Percentiles rank a stretch among this genome's conserved stretches.
phyloP scores from a whole-genome alignment of 176 grass and related monocot genomes.

The Tuctoria greenei region DNA sequence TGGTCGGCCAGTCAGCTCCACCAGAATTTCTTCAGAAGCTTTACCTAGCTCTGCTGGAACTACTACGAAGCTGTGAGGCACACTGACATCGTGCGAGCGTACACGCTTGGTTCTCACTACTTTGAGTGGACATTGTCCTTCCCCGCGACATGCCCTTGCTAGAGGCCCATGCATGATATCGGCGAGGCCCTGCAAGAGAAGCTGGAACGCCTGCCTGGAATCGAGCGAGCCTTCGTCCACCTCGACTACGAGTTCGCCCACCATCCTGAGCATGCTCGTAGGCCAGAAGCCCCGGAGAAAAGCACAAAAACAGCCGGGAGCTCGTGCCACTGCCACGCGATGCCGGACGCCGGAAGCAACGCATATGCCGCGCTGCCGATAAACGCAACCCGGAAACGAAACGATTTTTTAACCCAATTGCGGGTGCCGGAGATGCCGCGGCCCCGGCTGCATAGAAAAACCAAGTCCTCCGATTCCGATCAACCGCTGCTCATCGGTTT shows the following conservation, averaged over 20 bases:
- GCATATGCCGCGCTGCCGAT: neutral
- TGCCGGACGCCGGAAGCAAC: neutral
- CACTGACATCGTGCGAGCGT: slow-evolving; percentile 73
- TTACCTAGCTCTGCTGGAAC: slow-evolving; percentile 93
- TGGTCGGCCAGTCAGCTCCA: slow-evolving; percentile 65
- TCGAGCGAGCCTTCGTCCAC: too few relatives aligned
- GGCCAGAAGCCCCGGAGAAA: neutral
- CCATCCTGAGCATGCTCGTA: too few relatives aligned
- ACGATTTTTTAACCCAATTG: neutral
- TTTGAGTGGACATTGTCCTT: too few relatives aligned
- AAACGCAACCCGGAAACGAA: neutral
- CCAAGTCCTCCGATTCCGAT: neutral
- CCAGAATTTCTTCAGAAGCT: slow-evolving; percentile 70
- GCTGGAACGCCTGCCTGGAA: too few relatives aligned
- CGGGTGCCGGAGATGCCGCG: neutral
- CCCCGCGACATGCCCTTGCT: too few relatives aligned
- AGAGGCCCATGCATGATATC: too few relatives aligned
- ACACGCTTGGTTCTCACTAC: slow-evolving; percentile 23
- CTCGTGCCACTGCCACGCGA: neutral
- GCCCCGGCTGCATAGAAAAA: neutral
- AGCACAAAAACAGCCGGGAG: neutral
- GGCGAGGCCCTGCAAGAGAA: too few relatives aligned
- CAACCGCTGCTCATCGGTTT: neutral
- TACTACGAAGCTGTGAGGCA: slow-evolving; percentile 68
- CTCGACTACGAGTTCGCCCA: too few relatives aligned